Evolutionary conservation across 345 rosid species (phyloP).

Genomic region (Combretum micranthum): DNA sequence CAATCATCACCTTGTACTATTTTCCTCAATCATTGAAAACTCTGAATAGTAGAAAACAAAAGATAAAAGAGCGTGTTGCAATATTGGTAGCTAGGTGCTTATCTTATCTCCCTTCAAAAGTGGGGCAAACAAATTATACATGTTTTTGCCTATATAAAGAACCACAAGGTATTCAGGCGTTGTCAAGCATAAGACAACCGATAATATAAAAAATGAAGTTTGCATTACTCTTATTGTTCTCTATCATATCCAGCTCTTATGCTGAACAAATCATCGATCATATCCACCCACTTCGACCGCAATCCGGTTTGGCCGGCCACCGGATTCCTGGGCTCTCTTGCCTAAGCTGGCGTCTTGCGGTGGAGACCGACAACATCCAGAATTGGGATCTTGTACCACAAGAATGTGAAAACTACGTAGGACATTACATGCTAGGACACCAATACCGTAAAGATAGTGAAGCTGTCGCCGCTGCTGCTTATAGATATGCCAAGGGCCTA

Average conservation of each 20-base stretch:
- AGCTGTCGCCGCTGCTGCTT: conserved; percentile 11
- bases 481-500: conserved; percentile 15
- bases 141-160: no score
- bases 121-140: no score
- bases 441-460: conserved; percentile 28
- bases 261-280: not conserved
- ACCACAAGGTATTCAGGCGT: no score
- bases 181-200: no score
- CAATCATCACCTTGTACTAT: no score
- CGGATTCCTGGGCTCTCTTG: conserved; percentile 12
- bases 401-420: conserved; percentile 27
- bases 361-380: conserved; percentile 31
- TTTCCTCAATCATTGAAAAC: no score
- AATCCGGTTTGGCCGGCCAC: conserved; percentile 8
- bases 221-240: not conserved
- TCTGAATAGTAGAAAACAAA: no score
- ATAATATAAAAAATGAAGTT: no score
- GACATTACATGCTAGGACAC: conserved; percentile 31
- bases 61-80: no score
- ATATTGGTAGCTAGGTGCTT: no score
- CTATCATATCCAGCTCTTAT: not conserved
- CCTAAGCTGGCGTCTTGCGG: conserved; percentile 42
- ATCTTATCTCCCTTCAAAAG: no score
- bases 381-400: conserved; percentile 24
- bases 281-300: conserved; percentile 16